Base-by-base conservation (phyloP, 306 rosid species). In the Trifolium dubium region DNA sequence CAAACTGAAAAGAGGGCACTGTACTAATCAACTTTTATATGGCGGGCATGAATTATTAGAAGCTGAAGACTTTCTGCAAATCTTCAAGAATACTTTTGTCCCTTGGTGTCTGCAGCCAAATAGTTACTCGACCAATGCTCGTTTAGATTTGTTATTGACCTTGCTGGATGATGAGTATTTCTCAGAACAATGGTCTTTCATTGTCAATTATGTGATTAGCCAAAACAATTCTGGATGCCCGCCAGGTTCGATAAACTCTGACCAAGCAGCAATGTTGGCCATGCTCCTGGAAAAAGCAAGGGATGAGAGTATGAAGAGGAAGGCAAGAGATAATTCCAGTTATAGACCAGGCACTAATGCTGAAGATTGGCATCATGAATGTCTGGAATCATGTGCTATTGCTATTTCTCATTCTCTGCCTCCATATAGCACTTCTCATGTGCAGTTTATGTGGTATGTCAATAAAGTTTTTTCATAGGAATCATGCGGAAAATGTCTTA, bases 21-120 rank as follows among this genome's bases (percentile, higher is more conserved):
- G 78, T 46, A 61, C 61, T 62, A 67, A 59, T 77, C 74, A 77
- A 75, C 67, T 80, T 81, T 65, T 79, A 58, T 37, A 50, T 59
- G 84, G 61, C 73, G 77, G 82, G 49, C 82, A 67, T 69, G 76
- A 30, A 71, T 69, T 59, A 77, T 63, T 71, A 66, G 88, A 83
- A 77, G 79, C 71, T 64, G 84, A 67, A 55, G 75, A 77, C 61
- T 93, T 91, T 75, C 75, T 93, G 84, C 86, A 88, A 71, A 85
- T 93, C 76, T 93, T 91, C 88, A 87, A 83, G 74, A 86, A 77
- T 35, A 81, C 65, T 54, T 86, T 93, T 86, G 92, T 88, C 67
- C 94, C 97, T 46, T 93, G 98, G 98, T 93, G 98, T 83, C 83
- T 93, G 73, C 83, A 69, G 77, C 73, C 74, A 67, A 79, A 80